Conservation (phyloP, 1,139 yeast species). For the Saccharomycopsis hybrid region DNA sequence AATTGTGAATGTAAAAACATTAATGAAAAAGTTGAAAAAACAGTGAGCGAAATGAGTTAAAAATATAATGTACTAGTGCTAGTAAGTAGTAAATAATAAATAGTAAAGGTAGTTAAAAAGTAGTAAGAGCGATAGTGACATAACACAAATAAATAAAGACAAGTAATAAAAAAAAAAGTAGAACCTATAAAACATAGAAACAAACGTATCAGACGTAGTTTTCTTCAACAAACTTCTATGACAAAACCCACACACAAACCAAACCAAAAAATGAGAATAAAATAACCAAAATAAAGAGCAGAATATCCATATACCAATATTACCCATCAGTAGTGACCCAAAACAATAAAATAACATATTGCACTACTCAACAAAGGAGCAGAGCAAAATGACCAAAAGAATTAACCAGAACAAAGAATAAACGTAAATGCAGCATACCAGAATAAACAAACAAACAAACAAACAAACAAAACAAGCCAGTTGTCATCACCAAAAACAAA, state of each 20-base stretch:
- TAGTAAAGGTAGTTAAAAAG: not conserved
- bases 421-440: not conserved
- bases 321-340: not conserved
- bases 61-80: not conserved
- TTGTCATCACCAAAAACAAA: not conserved
- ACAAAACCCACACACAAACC: not conserved
- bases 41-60: not conserved
- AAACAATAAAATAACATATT: not conserved
- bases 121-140: not conserved
- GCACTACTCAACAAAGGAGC: not conserved
- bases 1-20: not conserved
- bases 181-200: not conserved
- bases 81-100: not conserved
- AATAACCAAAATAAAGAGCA: not conserved
- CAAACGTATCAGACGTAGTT: not conserved
- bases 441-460: constrained; percentile 1
- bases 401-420: not conserved
- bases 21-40: not conserved
- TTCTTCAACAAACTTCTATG: not conserved
- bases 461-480: not conserved
- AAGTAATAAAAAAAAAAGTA: not conserved
- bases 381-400: not conserved
- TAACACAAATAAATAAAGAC: not conserved
- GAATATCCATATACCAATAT: not conserved
- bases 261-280: not conserved